Base-by-base conservation (phyloP, 2,329 filamentous ascomycete species). In the Claviceps humidiphila region DNA sequence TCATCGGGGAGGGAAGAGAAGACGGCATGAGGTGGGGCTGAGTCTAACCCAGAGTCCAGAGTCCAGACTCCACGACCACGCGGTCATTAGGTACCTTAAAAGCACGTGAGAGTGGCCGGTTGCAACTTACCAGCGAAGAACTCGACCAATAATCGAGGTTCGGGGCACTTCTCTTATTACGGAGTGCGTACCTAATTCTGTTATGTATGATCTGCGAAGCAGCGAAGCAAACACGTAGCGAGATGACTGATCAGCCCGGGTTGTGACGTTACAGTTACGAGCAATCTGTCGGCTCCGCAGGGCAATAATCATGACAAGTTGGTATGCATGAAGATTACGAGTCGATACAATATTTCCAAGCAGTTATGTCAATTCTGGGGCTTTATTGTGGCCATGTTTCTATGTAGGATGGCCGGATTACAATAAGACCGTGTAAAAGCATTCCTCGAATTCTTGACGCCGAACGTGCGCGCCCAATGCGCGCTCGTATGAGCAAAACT, bases 1-100 rank as follows among this genome's bases (percentile, higher is more conserved):
- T 44, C 49, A 45, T 39, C 22, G n/a, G 49, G 49, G 20, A 24
- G 49, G 5, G 4, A 6, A 26, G 49, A 41, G 2, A 6, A 26
- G 49, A 41, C 38, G 24, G 37, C 37, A 52, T 48, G 45, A 48
- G 51, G 51, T 47, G 51, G 45, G 45, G 45, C 11, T 13, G 26
- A 13, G 26, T 34, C 3, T 20, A 20, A 20, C 17, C 17, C 17
- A 20, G 17, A 20, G 17, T 20, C 17, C 17, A 20, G 24, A 34
- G 16, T n/a, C 43, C 42, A 44, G 26, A 14, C 45, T 16, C 26
- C 44, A 30, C 13, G 43, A 24, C 13, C 45, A 47, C 45, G 45
- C 45, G n/a, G 30, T 30, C 45, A 37, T 13, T 24, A 20, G 20
- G 20, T 20, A 22, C 22, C 16, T 26, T 17, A 45, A 26, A 24